Base-by-base conservation (phyloP, 805 yeast genomes). In the Ogataea ramenticola region DNA sequence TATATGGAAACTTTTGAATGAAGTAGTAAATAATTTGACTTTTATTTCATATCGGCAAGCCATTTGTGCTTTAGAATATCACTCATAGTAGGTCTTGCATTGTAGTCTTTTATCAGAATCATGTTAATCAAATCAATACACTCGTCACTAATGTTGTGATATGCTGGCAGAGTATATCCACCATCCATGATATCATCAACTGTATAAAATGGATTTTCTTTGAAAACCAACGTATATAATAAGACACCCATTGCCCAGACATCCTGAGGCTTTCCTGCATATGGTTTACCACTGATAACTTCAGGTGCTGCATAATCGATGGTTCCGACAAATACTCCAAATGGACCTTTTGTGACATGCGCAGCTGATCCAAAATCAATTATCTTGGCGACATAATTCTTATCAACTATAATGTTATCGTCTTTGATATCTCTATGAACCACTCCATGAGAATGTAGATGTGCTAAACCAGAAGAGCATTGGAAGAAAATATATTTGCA, bases 291-390 rank as follows among this genome's bases (percentile, higher is more conserved):
- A 42, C 81, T 74, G 31, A 93, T 69, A 0, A 93, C 96, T 62
- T 93, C 99, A 0, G 99, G 99, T 0, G 98, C 95, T 1, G 98
- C 98, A 62, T 91, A 93, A 62, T 93, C 97, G 37, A 93, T 81
- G 0, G 99, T 93, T 2, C 99, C 99, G 2, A 93, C 98, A 65
- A 93, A 91, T 5, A 93, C 96, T 53, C 91, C 96, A 65, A 91
- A 93, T 5, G 98, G 98, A 0, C 97, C 98, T 66, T 83, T 88
- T 51, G 75, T 78, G 19, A 81, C 78, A 61, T 88, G 88, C 0
- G 97, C 96, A 1, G 98, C 96, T 40, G 95, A 83, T 1, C 99
- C 99, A 62, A 89, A 91, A 65, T 91, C 99, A 57, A 91, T 91
- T 49, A 91, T 68, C 60, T 89, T 90, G 42, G 87, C 82, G 38